These are phyloP conservation scores for Trichophyton mentagrophytes DNA, from an alignment of 2,329 filamentous ascomycete genomes.

Conservation along the genomic window DNA sequence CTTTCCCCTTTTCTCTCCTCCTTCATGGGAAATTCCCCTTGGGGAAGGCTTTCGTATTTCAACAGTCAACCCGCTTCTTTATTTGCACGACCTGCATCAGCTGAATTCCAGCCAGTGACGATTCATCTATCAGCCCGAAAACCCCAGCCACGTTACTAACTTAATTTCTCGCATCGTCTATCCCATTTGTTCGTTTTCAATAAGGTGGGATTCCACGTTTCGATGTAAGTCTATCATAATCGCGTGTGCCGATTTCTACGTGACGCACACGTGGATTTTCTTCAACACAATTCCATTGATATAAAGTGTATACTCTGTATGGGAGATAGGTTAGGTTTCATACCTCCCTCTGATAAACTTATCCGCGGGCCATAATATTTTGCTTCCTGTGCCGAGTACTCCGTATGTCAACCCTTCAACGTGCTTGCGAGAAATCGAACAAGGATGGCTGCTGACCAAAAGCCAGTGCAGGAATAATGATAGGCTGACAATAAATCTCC, in stretches of 20 bases:
- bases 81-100: background rate
- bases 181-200: background rate
- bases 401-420: no score
- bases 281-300: background rate
- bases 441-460: background rate
- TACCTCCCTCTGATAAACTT: background rate
- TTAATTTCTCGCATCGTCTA: background rate
- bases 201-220: slow-evolving; percentile 1
- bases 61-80: background rate
- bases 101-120: background rate
- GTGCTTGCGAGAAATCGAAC: background rate
- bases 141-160: background rate
- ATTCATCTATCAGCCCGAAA: background rate
- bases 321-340: background rate
- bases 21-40: background rate
- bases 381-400: background rate
- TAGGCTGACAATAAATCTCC: background rate
- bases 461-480: background rate
- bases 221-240: background rate
- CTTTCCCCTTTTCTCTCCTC: background rate
- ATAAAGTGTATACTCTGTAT: background rate
- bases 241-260: background rate
- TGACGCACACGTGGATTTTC: background rate
- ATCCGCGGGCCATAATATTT: background rate
- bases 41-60: background rate